Evolutionary conservation across 257 asterid species (phyloP), one percentile per base, ranked within the genome.

Genomic region (Nicotiana tabacum): DNA sequence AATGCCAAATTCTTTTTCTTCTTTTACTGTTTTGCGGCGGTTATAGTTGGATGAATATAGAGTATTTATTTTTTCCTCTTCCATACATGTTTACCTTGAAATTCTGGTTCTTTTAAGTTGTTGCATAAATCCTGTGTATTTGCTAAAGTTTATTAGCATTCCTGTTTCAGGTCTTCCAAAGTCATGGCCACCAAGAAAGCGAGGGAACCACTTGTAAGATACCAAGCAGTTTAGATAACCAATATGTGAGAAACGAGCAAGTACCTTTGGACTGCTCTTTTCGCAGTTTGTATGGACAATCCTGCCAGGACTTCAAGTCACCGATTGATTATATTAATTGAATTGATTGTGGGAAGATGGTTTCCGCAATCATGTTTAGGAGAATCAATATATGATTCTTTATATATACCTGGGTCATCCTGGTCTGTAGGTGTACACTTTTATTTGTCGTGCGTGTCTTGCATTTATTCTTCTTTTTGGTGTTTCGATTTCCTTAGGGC

Each of bases 161-260:
- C 7, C 61, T 30, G 64, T 0, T 48, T 83, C 86, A 87, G 88
- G 90, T 85, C 68, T 80, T 67, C 82, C 72, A 56, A 82, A 84
- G 81, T 81, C 81, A 32, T 74, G 67, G 77, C 51, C 82, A 81
- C 83, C 74, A 32, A 39, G 77, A 80, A 58, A 69, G n/a, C 78
- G 16, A 46, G 57, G 81, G 77, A 66, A 48, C 74, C 80, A 46
- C 70, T 43, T 82, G 81, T 80, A 79, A 81, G 32, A 84, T 78
- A 82, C 24, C 29, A 12, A 66, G 81, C 33, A 74, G 33, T 78
- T 81, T 82, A 24, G 70, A 48, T 60, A 21, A 51, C 60, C 39
- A 32, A 32, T 32, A 66, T 62, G 80, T 77, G 27, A 48, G 35
- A 62, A 79, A 82, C 27, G 61, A 46, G 83, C 64, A 68, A 66